Evolutionary conservation across 352 stramenopile species (phyloP).

Genomic region (Sclerospora graminicola): DNA sequence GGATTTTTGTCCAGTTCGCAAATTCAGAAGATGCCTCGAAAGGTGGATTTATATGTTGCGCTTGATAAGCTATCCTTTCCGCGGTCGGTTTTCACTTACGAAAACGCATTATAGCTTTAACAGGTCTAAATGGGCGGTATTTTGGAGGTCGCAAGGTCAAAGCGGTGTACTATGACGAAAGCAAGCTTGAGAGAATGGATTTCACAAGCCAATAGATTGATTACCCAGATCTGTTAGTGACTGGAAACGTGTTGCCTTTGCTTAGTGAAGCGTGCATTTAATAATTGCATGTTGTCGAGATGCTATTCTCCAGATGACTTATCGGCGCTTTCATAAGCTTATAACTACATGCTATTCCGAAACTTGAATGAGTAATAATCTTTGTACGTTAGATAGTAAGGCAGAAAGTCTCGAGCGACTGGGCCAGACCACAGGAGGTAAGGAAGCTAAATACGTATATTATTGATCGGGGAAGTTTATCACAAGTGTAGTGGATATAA

Average conservation of each 20-base stretch:
- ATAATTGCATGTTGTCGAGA: neutral
- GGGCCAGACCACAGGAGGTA: too few species aligned
- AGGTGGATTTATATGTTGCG: conserved; percentile 27
- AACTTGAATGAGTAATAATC: too few species aligned
- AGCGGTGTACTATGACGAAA: conserved; percentile 75
- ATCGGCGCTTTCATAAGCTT: too few species aligned
- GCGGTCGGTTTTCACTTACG: neutral
- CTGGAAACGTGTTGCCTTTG: conserved; percentile 8
- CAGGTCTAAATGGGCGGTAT: conserved; percentile 80
- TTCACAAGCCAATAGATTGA: conserved; percentile 28
- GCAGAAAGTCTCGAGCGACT: too few species aligned
- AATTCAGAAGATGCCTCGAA: conserved; percentile 56
- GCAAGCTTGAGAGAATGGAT: conserved; percentile 56
- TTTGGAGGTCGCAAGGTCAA: conserved; percentile 84
- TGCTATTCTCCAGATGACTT: too few species aligned
- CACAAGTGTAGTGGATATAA: conserved; percentile 54
- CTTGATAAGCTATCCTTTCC: neutral
- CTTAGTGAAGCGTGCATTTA: neutral
- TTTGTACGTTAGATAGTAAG: too few species aligned
- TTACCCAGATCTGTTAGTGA: neutral
- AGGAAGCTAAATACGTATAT: conserved; percentile 17
- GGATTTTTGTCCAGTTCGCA: conserved; percentile 86
- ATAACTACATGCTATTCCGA: too few species aligned
- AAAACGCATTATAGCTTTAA: conserved; percentile 33
- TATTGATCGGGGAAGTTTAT: conserved; percentile 21